phyloP scores from a whole-genome alignment of 2,329 filamentous ascomycete species.

The Atkinsonella texensis region DNA sequence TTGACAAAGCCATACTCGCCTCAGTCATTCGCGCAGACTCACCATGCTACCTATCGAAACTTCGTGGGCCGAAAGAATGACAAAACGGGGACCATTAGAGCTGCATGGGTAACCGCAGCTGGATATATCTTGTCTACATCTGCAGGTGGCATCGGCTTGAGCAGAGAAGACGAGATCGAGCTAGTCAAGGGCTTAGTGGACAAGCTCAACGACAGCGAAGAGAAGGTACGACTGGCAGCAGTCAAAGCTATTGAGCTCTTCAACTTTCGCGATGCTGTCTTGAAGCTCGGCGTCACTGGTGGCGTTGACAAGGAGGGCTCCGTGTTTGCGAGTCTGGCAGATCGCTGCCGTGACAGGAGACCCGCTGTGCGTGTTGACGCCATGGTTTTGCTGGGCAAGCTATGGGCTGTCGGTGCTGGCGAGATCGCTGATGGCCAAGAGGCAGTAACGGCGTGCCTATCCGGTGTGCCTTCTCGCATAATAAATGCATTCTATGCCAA shows the following conservation, averaged over 20 bases:
- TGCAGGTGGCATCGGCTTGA: constrained; percentile 79
- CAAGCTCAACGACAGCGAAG: constrained; percentile 77
- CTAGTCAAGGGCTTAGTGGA: constrained; percentile 65
- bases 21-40: constrained; percentile 77
- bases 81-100: constrained; percentile 69
- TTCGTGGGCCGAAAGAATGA: constrained; percentile 81
- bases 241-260: constrained; percentile 75
- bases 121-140: constrained; percentile 85
- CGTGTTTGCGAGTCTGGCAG: constrained; percentile 68
- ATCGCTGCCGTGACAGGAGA: constrained; percentile 80
- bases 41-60: constrained; percentile 65
- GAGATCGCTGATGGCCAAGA: constrained; percentile 80
- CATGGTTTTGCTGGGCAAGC: constrained; percentile 69
- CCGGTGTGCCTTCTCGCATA: constrained; percentile 72
- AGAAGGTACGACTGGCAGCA: constrained; percentile 82
- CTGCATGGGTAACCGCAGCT: constrained; percentile 73
- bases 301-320: constrained; percentile 66
- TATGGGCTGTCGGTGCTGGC: constrained; percentile 88
- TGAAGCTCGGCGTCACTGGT: constrained; percentile 67
- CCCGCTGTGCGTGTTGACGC: constrained; percentile 72
- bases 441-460: constrained; percentile 59
- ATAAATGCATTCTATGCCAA: constrained; percentile 86
- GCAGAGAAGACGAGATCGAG: constrained; percentile 64
- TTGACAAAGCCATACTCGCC: constrained; percentile 76
- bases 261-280: constrained; percentile 65